These are phyloP conservation scores for Lantana camara DNA, from an alignment of 257 asterid genomes.

Conservation along the genomic window DNA sequence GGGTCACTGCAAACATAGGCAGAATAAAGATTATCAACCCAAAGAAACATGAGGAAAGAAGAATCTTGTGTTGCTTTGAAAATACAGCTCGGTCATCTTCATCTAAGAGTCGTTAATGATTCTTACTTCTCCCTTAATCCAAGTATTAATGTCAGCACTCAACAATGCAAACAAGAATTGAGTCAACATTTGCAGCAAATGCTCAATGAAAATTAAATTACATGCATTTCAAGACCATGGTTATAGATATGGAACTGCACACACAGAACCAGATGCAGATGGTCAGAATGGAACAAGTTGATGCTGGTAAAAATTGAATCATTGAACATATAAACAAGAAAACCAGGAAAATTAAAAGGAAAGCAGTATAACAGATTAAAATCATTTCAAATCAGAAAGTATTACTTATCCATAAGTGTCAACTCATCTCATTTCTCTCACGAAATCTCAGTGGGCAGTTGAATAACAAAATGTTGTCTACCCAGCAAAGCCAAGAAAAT, in stretches of 20 bases:
- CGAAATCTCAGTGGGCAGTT: background rate
- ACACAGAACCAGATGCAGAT: background rate
- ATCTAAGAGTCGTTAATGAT: background rate
- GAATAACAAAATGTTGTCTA: background rate
- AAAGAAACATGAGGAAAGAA: background rate
- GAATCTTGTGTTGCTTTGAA: background rate
- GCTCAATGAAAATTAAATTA: background rate
- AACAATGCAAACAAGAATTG: background rate
- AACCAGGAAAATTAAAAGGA: background rate
- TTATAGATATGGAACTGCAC: background rate
- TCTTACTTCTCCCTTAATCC: background rate
- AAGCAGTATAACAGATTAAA: background rate
- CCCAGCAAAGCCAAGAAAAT: background rate
- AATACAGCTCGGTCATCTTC: background rate
- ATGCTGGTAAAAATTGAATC: background rate
- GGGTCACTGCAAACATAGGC: slow-evolving; percentile 48
- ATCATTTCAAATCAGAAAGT: background rate
- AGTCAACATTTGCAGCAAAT: background rate
- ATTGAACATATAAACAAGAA: background rate
- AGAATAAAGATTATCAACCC: slow-evolving; percentile 7
- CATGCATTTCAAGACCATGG: background rate
- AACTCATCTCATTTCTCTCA: too few species aligned
- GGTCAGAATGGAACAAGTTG: too few species aligned
- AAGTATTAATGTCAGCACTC: background rate
- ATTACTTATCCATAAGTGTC: background rate